These are phyloP conservation scores for Cochlearia excelsa DNA, from an alignment of 345 rosid species.

Conservation along the genomic window DNA sequence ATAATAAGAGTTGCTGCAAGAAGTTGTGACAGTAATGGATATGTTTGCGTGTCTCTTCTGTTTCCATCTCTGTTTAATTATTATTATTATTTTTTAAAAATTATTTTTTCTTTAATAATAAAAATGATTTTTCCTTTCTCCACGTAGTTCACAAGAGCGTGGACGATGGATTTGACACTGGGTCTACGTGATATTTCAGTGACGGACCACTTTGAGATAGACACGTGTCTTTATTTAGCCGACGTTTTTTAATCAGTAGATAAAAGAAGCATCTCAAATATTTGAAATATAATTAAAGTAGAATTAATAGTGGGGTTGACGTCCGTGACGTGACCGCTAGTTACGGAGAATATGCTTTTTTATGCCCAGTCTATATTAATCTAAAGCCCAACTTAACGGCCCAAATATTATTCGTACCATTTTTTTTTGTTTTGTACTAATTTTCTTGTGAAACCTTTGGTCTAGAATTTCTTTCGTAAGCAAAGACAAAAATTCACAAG, in stretches of 20 bases:
- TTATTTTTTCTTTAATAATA: not conserved
- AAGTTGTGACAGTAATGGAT: conserved; percentile 31
- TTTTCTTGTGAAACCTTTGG: too few species aligned
- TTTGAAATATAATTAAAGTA: conserved; percentile 18
- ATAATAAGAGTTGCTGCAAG: conserved; percentile 23
- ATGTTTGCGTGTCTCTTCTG: conserved; percentile 34
- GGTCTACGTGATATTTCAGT: conserved; percentile 23
- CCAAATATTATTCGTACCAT: not conserved
- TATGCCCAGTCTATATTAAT: not conserved
- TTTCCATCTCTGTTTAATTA: not conserved
- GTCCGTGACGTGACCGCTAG: conserved; percentile 37
- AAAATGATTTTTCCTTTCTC: conserved; percentile 13
- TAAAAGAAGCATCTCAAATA: conserved; percentile 8
- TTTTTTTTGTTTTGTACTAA: not conserved
- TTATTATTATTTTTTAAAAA: not conserved
- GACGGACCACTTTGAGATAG: conserved; percentile 25
- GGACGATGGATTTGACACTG: conserved; percentile 20
- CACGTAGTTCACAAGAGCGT: conserved; percentile 35
- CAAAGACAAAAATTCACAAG: too few species aligned
- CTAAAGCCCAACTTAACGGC: conserved; percentile 15
- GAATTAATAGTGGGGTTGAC: conserved; percentile 36
- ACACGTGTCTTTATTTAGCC: conserved; percentile 23
- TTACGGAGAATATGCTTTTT: conserved; percentile 22
- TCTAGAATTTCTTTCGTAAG: too few species aligned
- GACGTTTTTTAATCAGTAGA: conserved; percentile 23